Conservation (phyloP, 768 basidiomycete genomes). For the Boletales sp. region DNA sequence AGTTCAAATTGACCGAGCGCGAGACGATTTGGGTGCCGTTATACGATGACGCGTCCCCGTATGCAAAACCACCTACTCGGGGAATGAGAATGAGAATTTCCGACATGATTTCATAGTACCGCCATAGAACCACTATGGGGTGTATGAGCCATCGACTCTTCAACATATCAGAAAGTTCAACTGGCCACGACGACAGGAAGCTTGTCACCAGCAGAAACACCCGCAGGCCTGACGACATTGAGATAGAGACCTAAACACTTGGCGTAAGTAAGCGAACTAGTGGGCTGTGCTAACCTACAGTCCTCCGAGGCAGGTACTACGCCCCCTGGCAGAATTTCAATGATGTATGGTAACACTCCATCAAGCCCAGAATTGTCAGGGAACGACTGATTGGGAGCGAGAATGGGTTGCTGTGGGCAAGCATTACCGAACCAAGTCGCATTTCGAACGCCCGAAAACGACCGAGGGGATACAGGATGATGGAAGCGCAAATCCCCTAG, state of each 20-base stretch:
- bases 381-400: background rate
- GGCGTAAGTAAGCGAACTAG: background rate
- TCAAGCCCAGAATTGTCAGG: background rate
- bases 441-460: conserved; percentile 31
- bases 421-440: conserved; percentile 36
- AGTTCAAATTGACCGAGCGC: conserved; percentile 15
- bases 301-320: conserved; percentile 14
- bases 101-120: background rate
- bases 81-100: background rate
- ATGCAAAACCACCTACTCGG: conserved; percentile 12
- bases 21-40: conserved; percentile 19
- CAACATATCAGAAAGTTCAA: background rate
- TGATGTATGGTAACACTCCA: background rate
- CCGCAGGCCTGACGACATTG: conserved; percentile 19
- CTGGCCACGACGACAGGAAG: conserved; percentile 24
- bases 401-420: conserved; percentile 35
- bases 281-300: conserved; percentile 2
- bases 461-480: conserved; percentile 5
- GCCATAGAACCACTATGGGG: conserved; percentile 8
- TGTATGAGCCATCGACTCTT: no score
- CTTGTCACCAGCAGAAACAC: conserved; percentile 4
- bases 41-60: conserved; percentile 11
- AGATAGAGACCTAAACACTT: conserved; percentile 21
- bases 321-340: background rate
- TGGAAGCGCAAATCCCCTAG: conserved; percentile 18